These are phyloP conservation scores for Podospora tetraspora DNA, from an alignment of 495 filamentous ascomycete species.

Conservation along the genomic window DNA sequence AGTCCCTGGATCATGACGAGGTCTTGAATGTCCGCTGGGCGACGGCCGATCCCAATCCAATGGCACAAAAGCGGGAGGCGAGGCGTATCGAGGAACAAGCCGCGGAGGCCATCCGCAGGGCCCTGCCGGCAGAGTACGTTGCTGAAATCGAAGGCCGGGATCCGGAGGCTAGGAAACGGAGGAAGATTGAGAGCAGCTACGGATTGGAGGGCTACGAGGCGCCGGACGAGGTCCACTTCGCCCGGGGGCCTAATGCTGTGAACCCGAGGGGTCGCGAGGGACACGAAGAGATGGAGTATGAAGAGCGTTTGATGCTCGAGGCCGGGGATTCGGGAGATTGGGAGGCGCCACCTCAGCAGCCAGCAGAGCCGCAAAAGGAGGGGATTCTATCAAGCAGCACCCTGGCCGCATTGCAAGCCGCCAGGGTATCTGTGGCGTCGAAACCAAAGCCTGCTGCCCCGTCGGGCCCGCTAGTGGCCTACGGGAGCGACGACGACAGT, in stretches of 20 bases:
- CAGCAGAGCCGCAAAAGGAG: conserved; percentile 40
- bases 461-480: conserved; percentile 73
- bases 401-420: conserved; percentile 61
- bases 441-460: conserved; percentile 40
- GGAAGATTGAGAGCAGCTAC: conserved; percentile 85
- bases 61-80: conserved; percentile 89
- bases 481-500: conserved; percentile 90
- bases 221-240: conserved; percentile 91
- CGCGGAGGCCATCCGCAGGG: conserved; percentile 87
- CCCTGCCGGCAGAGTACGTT: conserved; percentile 87
- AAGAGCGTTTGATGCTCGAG: conserved; percentile 50
- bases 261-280: conserved; percentile 52
- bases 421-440: conserved; percentile 45
- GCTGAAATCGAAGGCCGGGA: conserved; percentile 91
- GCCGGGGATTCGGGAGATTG: conserved; percentile 26
- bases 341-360: conserved; percentile 34
- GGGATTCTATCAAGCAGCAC: conserved; percentile 81
- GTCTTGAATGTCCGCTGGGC: conserved; percentile 97
- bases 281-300: conserved; percentile 39
- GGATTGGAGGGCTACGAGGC: conserved; percentile 89
- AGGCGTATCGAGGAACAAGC: conserved; percentile 91
- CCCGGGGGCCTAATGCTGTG: conserved; percentile 55
- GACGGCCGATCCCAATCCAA: conserved; percentile 90
- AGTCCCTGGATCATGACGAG: conserved; percentile 71
- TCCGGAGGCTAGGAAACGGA: conserved; percentile 74